A percentile compares a stretch with the other conserved stretches of the same genome.
Conservation (phyloP, 352 stramenopile species). For the Phytopythium kandeliae region DNA sequence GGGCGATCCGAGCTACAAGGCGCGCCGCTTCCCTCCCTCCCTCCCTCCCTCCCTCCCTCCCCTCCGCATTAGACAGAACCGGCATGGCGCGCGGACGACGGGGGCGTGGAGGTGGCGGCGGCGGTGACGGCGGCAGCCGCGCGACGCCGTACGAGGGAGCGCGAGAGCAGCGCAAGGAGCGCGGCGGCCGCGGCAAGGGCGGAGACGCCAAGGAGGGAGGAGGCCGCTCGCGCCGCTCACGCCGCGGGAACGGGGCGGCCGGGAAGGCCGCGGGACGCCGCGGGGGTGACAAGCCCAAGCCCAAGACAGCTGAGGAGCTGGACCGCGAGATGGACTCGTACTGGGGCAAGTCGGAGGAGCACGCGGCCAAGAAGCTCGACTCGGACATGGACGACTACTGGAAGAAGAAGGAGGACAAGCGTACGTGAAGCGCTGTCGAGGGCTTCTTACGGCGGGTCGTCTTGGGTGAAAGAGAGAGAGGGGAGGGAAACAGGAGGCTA, state of each 20-base stretch:
- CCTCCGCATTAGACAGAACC: neutral
- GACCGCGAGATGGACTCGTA: conserved; percentile 86
- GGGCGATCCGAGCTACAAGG: too few relatives aligned
- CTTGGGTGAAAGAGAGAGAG: too few relatives aligned
- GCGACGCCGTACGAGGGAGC: conserved; percentile 39
- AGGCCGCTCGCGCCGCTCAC: conserved; percentile 10
- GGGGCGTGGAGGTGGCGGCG: conserved; percentile 19
- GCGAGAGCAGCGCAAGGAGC: conserved; percentile 15
- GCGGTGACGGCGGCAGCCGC: conserved; percentile 12
- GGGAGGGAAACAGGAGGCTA: neutral
- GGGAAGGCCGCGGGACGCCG: neutral
- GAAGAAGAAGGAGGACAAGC: conserved; percentile 67
- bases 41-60: neutral
- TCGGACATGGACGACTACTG: conserved; percentile 86
- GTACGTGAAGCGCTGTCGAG: too few relatives aligned
- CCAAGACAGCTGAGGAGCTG: conserved; percentile 71
- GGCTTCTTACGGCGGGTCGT: too few relatives aligned
- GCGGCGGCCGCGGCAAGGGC: conserved; percentile 16
- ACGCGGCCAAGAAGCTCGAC: conserved; percentile 80
- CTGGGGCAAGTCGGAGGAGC: conserved; percentile 83
- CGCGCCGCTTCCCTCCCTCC: neutral
- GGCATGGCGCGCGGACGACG: conserved; percentile 34
- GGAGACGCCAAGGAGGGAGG: conserved; percentile 5
- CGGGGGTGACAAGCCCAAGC: conserved; percentile 42
- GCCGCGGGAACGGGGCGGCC: conserved; percentile 12